Evolutionary conservation across 2,329 filamentous ascomycete genomes (phyloP).

Genomic region (Sodiomyces alkalinus): DNA sequence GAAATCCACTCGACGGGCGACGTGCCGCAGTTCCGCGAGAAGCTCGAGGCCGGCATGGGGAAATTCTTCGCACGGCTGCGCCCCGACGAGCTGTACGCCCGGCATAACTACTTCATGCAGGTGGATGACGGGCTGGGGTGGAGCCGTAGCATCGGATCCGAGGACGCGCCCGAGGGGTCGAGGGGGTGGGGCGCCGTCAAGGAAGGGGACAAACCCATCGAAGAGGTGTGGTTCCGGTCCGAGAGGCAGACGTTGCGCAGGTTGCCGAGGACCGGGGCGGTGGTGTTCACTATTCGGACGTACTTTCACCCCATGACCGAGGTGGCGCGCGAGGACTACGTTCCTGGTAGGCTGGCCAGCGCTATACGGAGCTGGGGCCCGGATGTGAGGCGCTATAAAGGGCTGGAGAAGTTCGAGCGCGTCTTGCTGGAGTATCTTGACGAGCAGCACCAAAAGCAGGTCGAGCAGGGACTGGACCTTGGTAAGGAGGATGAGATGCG

Average conservation of each 20-base stretch:
- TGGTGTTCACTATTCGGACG: conserved; percentile 65
- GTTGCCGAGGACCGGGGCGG: conserved; percentile 38
- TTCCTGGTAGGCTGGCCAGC: conserved; percentile 63
- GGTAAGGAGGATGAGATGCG: conserved; percentile 42
- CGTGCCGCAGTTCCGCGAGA: conserved; percentile 56
- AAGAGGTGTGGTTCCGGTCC: conserved; percentile 62
- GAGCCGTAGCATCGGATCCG: conserved; percentile 59
- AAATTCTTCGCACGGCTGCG: conserved; percentile 63
- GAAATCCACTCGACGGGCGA: conserved; percentile 67
- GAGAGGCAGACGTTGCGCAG: conserved; percentile 58
- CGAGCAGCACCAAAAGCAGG: conserved; percentile 55
- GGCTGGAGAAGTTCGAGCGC: conserved; percentile 55
- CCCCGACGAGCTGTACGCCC: conserved; percentile 42
- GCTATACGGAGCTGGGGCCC: conserved; percentile 70
- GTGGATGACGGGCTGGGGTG: conserved; percentile 65
- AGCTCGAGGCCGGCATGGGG: conserved; percentile 63
- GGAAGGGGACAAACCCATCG: conserved; percentile 57
- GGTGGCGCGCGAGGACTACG: conserved; percentile 55
- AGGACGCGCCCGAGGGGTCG: conserved; percentile 47
- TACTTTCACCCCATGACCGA: conserved; percentile 62
- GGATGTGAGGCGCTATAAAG: conserved; percentile 65
- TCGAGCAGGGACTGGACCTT: conserved; percentile 49
- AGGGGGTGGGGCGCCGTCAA: conserved; percentile 70
- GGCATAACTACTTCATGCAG: conserved; percentile 81
- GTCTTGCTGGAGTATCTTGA: conserved; percentile 68